Evolutionary conservation across 2,329 filamentous ascomycete genomes (phyloP).

Genomic region (Colletotrichum lupini): DNA sequence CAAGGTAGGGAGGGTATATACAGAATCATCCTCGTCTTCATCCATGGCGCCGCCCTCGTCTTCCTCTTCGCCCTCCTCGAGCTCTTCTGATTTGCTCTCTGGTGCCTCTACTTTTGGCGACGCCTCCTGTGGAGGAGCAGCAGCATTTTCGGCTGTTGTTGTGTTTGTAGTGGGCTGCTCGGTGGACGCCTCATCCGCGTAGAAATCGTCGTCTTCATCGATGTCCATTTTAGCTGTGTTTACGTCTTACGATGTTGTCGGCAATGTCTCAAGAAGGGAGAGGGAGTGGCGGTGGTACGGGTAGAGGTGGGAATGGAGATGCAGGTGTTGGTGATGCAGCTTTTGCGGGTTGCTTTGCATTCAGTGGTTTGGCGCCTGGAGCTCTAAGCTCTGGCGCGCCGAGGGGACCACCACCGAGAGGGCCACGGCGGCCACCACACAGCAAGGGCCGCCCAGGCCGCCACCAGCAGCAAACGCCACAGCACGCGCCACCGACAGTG

Average conservation of each 20-base stretch:
- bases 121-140: slow-evolving; percentile 22
- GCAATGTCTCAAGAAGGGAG: not conserved
- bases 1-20: slow-evolving; percentile 40
- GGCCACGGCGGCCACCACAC: not conserved
- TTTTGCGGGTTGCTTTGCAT: slow-evolving; percentile 9
- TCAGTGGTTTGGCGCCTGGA: not conserved
- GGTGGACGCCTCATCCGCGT: slow-evolving; percentile 68
- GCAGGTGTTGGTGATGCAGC: not conserved
- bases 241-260: slow-evolving; percentile 20
- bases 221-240: slow-evolving; percentile 65
- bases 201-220: slow-evolving; percentile 76
- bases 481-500: no score
- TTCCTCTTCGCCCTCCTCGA: slow-evolving; percentile 74
- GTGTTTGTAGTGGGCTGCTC: slow-evolving; percentile 38
- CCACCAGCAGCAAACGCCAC: no score
- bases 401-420: not conserved
- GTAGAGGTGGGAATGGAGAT: not conserved
- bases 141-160: slow-evolving; percentile 12
- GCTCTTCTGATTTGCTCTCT: slow-evolving; percentile 59
- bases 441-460: slow-evolving; percentile 1
- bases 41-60: slow-evolving; percentile 71
- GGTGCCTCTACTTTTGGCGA: slow-evolving; percentile 33
- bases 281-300: not conserved
- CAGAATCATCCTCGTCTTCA: slow-evolving; percentile 68
- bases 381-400: slow-evolving; percentile 9